Evolutionary conservation across 2,329 filamentous ascomycete species (phyloP).

Genomic region (Colletotrichum cuscutae): DNA sequence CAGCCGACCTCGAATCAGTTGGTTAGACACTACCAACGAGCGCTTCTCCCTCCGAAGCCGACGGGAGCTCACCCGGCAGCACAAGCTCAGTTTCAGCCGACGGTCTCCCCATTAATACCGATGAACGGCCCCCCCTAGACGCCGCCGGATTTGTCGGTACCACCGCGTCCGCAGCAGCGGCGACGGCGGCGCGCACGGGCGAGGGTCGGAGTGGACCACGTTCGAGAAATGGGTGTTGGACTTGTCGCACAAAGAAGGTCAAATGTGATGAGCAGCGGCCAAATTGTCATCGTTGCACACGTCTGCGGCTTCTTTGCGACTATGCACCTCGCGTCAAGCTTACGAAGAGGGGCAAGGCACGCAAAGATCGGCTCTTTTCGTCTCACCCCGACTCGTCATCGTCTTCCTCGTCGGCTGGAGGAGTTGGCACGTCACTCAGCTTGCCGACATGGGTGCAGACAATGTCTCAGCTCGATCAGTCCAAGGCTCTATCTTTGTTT

Average conservation of each 20-base stretch:
- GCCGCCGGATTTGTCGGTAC: neutral
- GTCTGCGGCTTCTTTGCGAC: constrained; percentile 42
- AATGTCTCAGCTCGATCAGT: constrained; percentile 6
- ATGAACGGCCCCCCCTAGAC: neutral
- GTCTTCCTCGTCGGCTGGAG: neutral
- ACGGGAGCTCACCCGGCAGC: constrained; percentile 9
- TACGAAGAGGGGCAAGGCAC: constrained; percentile 12
- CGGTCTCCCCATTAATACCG: neutral
- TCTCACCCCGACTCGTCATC: neutral
- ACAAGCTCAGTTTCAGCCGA: neutral
- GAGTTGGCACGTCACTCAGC: neutral
- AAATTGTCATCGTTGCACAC: constrained; percentile 40
- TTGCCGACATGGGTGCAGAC: constrained; percentile 24
- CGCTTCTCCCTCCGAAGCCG: constrained; percentile 7
- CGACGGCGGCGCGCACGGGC: neutral
- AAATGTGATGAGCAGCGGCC: constrained; percentile 45
- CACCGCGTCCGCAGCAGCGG: neutral
- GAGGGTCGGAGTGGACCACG: constrained; percentile 34
- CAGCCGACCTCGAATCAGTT: constrained; percentile 9
- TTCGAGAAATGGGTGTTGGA: constrained; percentile 38
- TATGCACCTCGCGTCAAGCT: constrained; percentile 38
- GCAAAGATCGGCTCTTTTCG: constrained; percentile 19
- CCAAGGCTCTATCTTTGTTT: constrained; percentile 15
- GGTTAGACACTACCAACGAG: constrained; percentile 20
- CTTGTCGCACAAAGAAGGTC: constrained; percentile 44